A percentile compares a stretch with the other conserved stretches of the same genome.
These are phyloP conservation scores for Ascochyta pisi DNA, from an alignment of 2,329 filamentous ascomycete species.

Conservation along the genomic window DNA sequence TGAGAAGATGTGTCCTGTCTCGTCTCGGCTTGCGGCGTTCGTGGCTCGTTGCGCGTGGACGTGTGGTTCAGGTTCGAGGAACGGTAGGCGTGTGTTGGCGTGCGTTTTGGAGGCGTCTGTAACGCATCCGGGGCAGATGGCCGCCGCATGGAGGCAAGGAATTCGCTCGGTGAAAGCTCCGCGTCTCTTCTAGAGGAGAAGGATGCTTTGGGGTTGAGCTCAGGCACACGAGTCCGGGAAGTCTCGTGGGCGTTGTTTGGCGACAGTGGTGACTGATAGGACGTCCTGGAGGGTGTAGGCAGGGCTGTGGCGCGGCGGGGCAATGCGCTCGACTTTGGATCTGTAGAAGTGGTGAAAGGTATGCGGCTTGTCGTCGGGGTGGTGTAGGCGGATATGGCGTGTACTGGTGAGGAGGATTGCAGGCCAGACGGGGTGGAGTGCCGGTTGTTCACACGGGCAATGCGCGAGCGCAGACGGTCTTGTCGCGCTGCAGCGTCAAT, in stretches of 20 bases:
- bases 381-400: conserved; percentile 27
- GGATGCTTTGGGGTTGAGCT: conserved; percentile 41
- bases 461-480: conserved; percentile 43
- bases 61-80: conserved; percentile 48
- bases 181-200: conserved; percentile 37
- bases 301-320: conserved; percentile 43
- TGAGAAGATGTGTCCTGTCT: conserved; percentile 39
- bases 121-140: conserved; percentile 43
- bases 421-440: conserved; percentile 44
- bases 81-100: conserved; percentile 34
- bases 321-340: conserved; percentile 34
- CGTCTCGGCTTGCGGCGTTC: conserved; percentile 32
- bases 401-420: conserved; percentile 35
- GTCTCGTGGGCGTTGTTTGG: conserved; percentile 32
- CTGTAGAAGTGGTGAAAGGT: conserved; percentile 30
- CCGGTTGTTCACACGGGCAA: conserved; percentile 44
- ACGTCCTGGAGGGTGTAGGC: conserved; percentile 35
- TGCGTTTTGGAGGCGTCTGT: conserved; percentile 44
- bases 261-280: conserved; percentile 38
- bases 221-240: conserved; percentile 33
- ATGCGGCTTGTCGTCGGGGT: conserved; percentile 40
- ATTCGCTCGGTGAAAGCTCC: conserved; percentile 44
- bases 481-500: conserved; percentile 38
- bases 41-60: conserved; percentile 40
- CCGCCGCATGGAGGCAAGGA: conserved; percentile 42